These are phyloP conservation scores for Henningerozyma blattae DNA, from an alignment of 805 yeast species.

Conservation along the genomic window DNA sequence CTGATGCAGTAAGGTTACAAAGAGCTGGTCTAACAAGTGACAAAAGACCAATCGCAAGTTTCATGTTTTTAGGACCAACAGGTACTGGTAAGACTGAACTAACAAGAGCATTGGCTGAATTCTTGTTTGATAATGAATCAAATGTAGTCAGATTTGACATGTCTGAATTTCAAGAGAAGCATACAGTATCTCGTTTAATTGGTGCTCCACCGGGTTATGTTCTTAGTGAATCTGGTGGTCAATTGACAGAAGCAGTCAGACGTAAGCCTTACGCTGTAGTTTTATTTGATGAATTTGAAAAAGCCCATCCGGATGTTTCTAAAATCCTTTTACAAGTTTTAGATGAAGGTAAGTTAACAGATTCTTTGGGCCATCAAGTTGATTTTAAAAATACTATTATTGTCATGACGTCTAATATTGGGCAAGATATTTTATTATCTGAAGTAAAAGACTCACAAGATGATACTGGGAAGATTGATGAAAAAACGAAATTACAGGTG, in stretches of 20 bases:
- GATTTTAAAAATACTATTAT: slow-evolving; percentile 92
- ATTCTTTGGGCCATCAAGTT: slow-evolving; percentile 86
- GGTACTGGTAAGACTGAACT: slow-evolving; percentile 98
- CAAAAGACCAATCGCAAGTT: slow-evolving; percentile 90
- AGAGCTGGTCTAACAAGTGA: slow-evolving; percentile 94
- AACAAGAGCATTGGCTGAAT: slow-evolving; percentile 85
- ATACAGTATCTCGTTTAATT: slow-evolving; percentile 76
- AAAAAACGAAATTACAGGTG: slow-evolving; percentile 43
- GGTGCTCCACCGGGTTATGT: slow-evolving; percentile 99
- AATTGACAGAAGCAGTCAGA: slow-evolving; percentile 89
- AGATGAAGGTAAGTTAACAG: slow-evolving; percentile 92
- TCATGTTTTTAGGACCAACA: slow-evolving; percentile 94
- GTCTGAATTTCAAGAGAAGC: slow-evolving; percentile 97
- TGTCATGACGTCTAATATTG: slow-evolving; percentile 94
- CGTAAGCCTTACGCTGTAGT: slow-evolving; percentile 91
- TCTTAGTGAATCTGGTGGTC: slow-evolving; percentile 88
- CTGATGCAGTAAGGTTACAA: slow-evolving; percentile 92
- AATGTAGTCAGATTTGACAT: slow-evolving; percentile 89
- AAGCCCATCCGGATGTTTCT: slow-evolving; percentile 93
- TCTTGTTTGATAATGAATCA: slow-evolving; percentile 77
- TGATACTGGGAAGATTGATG: slow-evolving; percentile 48
- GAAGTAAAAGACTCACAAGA: slow-evolving; percentile 43
- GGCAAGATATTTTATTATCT: slow-evolving; percentile 74
- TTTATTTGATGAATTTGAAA: slow-evolving; percentile 90
- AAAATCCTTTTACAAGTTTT: slow-evolving; percentile 82